phyloP scores from a whole-genome alignment of 2,329 filamentous ascomycete species.

The Teratosphaeria gauchensis region DNA sequence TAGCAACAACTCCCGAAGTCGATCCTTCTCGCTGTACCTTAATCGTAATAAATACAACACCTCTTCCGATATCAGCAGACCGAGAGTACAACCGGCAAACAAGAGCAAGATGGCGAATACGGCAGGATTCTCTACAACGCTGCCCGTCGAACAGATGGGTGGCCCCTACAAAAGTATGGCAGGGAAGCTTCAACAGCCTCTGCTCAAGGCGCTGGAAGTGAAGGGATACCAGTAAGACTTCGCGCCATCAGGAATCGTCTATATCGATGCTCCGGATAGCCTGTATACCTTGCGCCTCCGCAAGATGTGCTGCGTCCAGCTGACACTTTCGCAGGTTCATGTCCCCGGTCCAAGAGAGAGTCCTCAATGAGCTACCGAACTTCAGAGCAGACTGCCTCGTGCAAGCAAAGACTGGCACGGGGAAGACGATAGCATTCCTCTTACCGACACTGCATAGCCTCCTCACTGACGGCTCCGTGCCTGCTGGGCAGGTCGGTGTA shows the following conservation, averaged over 20 bases:
- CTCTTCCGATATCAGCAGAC: background rate
- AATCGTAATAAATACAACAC: background rate
- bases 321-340: conserved; percentile 2
- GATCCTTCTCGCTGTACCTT: background rate
- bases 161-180: conserved; percentile 10
- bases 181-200: conserved; percentile 5
- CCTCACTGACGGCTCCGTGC: conserved; percentile 62
- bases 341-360: conserved; percentile 43
- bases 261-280: background rate
- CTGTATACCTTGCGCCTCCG: background rate
- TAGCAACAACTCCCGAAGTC: background rate
- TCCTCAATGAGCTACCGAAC: conserved; percentile 41
- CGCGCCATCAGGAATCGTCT: background rate
- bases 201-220: conserved; percentile 11
- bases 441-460: conserved; percentile 80
- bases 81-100: background rate
- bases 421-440: conserved; percentile 88
- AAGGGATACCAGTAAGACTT: conserved; percentile 12
- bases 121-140: conserved; percentile 3
- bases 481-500: conserved; percentile 72
- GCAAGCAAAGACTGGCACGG: conserved; percentile 77
- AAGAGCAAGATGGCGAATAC: background rate
- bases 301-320: background rate
- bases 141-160: conserved; percentile 5
- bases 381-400: conserved; percentile 45